Conservation (phyloP, 257 asterid genomes). For the Solanum okadae region DNA sequence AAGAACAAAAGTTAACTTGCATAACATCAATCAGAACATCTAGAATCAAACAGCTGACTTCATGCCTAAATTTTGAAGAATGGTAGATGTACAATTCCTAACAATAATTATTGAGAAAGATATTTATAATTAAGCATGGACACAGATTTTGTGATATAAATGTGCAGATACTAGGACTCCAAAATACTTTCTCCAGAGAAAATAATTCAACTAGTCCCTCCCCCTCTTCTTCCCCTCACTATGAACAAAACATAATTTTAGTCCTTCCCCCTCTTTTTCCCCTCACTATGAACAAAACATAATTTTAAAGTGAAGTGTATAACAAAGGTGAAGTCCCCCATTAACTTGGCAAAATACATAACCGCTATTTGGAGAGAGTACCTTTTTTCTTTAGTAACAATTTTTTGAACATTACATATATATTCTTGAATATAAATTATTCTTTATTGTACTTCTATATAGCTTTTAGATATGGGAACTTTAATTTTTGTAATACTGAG, state of each 20-base stretch:
- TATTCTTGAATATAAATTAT: background rate
- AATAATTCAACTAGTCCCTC: background rate
- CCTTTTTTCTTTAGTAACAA: background rate
- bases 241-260: background rate
- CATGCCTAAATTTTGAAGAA: background rate
- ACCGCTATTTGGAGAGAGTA: background rate
- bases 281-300: background rate
- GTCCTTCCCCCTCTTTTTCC: background rate
- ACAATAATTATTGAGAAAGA: background rate
- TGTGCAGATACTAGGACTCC: background rate
- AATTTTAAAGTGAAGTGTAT: background rate
- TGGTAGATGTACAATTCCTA: background rate
- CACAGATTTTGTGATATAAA: background rate
- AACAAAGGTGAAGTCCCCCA: background rate
- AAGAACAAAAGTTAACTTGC: background rate
- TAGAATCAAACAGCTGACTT: background rate
- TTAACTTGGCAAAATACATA: background rate
- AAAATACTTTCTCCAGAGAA: background rate
- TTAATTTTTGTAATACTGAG: background rate
- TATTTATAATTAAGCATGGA: background rate
- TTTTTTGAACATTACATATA: background rate
- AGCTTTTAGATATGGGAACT: background rate
- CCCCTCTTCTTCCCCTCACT: background rate
- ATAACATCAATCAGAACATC: background rate
- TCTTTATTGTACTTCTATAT: background rate